Percentiles rank a stretch among this genome's conserved stretches.
These are phyloP conservation scores for Crassisporium funariophilum DNA, from an alignment of 768 basidiomycete species.

Conservation along the genomic window DNA sequence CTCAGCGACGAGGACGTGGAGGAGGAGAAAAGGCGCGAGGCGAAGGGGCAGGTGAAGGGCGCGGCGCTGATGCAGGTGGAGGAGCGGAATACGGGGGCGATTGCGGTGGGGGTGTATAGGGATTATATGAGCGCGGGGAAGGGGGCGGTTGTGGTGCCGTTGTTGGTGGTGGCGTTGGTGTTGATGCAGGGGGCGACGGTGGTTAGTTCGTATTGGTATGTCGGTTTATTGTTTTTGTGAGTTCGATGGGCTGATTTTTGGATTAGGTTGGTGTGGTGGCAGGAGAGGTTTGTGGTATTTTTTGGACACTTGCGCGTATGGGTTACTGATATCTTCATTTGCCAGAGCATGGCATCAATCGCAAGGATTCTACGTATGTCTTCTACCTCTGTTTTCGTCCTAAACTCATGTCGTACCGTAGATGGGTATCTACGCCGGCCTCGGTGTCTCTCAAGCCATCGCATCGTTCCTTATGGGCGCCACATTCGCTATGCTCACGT, in stretches of 20 bases:
- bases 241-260: not conserved
- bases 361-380: constrained; percentile 71
- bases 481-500: constrained; percentile 67
- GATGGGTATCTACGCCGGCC: constrained; percentile 81
- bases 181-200: constrained; percentile 72
- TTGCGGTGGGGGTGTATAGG: constrained; percentile 55
- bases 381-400: not conserved
- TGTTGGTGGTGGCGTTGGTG: constrained; percentile 60
- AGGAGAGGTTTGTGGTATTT: constrained; percentile 45
- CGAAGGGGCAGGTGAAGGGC: constrained; percentile 43
- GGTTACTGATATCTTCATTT: constrained; percentile 9
- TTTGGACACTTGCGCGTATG: constrained; percentile 2
- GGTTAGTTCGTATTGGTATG: constrained; percentile 75
- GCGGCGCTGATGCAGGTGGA: constrained; percentile 78
- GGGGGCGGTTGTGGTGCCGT: constrained; percentile 64
- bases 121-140: constrained; percentile 72
- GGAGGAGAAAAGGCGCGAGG: constrained; percentile 43
- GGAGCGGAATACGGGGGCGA: constrained; percentile 78
- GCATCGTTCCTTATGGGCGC: constrained; percentile 69
- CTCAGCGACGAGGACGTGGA: constrained; percentile 47
- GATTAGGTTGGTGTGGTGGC: constrained; percentile 82
- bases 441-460: constrained; percentile 73
- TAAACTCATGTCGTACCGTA: constrained; percentile 28
- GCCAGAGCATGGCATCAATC: constrained; percentile 55
- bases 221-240: not conserved